phyloP scores from a whole-genome alignment of 805 yeast species.

The Sugiyamaella americana region DNA sequence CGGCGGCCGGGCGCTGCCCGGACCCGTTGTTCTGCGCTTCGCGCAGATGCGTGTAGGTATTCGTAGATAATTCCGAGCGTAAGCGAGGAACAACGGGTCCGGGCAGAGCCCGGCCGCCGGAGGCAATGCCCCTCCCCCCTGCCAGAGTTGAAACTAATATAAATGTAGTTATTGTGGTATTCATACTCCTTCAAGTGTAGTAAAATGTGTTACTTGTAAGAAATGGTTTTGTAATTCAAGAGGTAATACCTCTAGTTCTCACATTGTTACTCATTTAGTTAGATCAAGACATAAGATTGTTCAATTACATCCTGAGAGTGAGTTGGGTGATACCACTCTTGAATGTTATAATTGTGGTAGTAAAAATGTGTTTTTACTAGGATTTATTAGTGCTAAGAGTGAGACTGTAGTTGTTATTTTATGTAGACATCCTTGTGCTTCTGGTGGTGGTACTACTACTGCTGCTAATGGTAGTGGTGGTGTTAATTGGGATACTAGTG shows the following conservation, averaged over 20 bases:
- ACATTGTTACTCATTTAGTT: conserved; percentile 80
- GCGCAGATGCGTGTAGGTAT: too few relatives aligned
- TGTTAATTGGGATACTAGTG: conserved; percentile 75
- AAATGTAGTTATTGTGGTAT: conserved; percentile 61
- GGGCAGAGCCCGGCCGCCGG: conserved; percentile 1
- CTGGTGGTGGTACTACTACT: conserved; percentile 10
- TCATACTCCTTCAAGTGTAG: conserved; percentile 55
- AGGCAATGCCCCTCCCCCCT: background rate
- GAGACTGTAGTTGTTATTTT: conserved; percentile 81
- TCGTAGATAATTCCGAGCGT: background rate
- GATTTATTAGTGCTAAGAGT: conserved; percentile 80
- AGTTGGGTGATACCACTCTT: conserved; percentile 76
- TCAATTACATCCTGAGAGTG: conserved; percentile 70
- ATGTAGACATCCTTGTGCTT: conserved; percentile 77
- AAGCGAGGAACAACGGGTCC: background rate
- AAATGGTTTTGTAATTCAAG: conserved; percentile 89
- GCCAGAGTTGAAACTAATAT: background rate
- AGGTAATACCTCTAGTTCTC: conserved; percentile 56
- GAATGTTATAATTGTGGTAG: conserved; percentile 91
- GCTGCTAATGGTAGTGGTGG: background rate
- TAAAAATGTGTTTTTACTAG: conserved; percentile 70
- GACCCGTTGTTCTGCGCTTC: too few relatives aligned
- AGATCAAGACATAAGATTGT: conserved; percentile 70
- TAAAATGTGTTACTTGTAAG: conserved; percentile 67
- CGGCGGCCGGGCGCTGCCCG: too few relatives aligned